A percentile compares a stretch with the other conserved stretches of the same genome.
Conservation (phyloP, 2,329 filamentous ascomycete species). For the Berkeleyomyces rouxiae region DNA sequence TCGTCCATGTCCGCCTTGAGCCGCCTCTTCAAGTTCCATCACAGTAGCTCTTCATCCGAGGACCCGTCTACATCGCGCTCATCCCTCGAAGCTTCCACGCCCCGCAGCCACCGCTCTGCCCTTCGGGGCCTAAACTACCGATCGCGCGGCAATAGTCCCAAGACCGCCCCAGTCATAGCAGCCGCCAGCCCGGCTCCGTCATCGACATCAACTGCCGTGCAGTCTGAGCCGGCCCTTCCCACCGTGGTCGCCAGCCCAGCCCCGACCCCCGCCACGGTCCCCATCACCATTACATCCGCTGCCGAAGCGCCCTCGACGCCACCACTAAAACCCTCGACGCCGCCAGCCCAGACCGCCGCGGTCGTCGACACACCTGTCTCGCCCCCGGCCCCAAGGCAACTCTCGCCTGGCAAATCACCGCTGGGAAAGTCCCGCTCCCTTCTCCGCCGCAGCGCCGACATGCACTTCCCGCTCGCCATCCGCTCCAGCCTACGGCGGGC, state of each 20-base stretch:
- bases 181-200: no score
- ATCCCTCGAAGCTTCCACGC: constrained; percentile 3
- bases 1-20: neutral
- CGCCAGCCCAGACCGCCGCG: neutral
- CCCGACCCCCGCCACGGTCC: neutral
- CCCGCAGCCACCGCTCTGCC: constrained; percentile 3
- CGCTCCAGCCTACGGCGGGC: neutral
- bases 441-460: constrained; percentile 5
- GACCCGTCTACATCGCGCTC: neutral
- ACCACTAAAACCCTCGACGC: neutral
- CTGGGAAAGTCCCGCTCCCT: neutral
- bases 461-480: constrained; percentile 8
- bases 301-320: neutral
- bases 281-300: neutral
- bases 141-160: neutral
- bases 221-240: neutral
- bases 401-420: neutral
- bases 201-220: no score
- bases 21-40: constrained; percentile 1
- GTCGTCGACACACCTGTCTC: neutral
- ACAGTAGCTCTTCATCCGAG: neutral
- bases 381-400: neutral
- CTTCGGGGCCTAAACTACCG: constrained; percentile 4
- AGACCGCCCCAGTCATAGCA: neutral
- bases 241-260: neutral